phyloP scores from a whole-genome alignment of 257 asterid genomes.

The Jacaranda mimosifolia region DNA sequence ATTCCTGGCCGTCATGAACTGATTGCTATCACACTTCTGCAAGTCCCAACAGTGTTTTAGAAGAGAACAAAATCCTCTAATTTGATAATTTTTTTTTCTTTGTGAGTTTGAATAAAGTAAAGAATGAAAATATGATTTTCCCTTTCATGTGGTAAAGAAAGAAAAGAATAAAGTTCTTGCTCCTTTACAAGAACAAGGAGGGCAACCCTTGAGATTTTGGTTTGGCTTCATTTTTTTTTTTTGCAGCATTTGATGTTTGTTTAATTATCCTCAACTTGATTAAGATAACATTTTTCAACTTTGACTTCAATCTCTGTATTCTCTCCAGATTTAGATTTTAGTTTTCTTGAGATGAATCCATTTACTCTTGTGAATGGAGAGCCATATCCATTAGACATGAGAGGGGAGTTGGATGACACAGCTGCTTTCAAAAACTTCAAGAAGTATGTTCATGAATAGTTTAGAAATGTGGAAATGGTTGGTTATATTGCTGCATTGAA shows the following conservation, averaged over 20 bases:
- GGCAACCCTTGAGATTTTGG: not conserved
- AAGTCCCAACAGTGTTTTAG: not conserved
- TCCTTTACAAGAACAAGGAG: not conserved
- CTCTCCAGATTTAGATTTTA: slow-evolving; percentile 81
- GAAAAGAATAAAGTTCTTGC: slow-evolving; percentile 13
- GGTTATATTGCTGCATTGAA: slow-evolving; percentile 19
- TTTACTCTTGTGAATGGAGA: slow-evolving; percentile 82
- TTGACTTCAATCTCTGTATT: slow-evolving; percentile 31
- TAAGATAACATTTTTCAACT: slow-evolving; percentile 10
- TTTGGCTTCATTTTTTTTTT: not conserved
- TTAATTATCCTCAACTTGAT: not conserved
- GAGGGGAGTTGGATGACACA: slow-evolving; percentile 97
- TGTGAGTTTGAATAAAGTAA: not conserved
- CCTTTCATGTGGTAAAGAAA: not conserved
- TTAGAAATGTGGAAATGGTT: slow-evolving; percentile 14
- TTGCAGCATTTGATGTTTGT: slow-evolving; percentile 8
- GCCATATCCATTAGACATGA: slow-evolving; percentile 91
- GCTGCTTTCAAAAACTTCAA: slow-evolving; percentile 92
- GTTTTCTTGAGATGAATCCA: slow-evolving; percentile 96
- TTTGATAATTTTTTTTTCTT: not conserved
- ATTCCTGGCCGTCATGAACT: slow-evolving; percentile 24
- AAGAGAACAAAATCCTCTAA: not conserved
- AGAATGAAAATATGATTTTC: not conserved
- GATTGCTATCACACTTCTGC: slow-evolving; percentile 14
- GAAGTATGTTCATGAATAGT: slow-evolving; percentile 58